Evolutionary conservation across 148 eudicot species (phyloP), one percentile per base, ranked within the genome.

Genomic region (Beta vulgaris): DNA sequence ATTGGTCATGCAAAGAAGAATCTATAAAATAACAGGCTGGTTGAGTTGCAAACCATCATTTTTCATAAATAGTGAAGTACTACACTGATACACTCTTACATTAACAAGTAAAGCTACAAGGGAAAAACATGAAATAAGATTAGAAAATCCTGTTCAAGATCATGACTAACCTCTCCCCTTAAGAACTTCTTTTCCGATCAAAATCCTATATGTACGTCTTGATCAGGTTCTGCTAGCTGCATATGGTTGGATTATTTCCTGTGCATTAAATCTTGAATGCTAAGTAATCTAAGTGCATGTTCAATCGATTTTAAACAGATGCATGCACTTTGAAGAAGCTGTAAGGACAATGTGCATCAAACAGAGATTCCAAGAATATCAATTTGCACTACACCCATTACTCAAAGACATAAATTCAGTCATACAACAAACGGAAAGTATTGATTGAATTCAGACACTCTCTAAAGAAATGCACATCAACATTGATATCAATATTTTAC

Each of bases 11-110:
- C 49, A 48, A 43, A 14, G 77, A 36, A 4, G 10, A 19, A 13
- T 42, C 21, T 39, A 57, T 58, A 46, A 29, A 25, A 49, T 39
- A 63, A 74, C 44, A 53, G 59, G 16, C 49, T 23, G 77, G 31
- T 32, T 14, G 51, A 37, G 14, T 25, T 36, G 29, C 26, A 61
- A 29, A 15, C 28, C 13, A 16, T 31, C 68, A 15, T 61, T 16
- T 1, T 31, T 51, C 23, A 10, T 21, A 4, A 2, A 21, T 61
- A 61, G 13, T 51, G 4, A 14, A 39, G 31, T 39, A 29, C 29
- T 43, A 72, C 53, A 32, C n/a, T n/a, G n/a, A n/a, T n/a, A n/a
- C 57, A 51, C 37, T 46, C 29, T 26, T 61, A 60, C 40, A 35
- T 42, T 40, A 32, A 58, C 63, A 59, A 31, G 37, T 28, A 59